phyloP scores from a whole-genome alignment of 345 rosid genomes.

The Gossypium ekmanianum region DNA sequence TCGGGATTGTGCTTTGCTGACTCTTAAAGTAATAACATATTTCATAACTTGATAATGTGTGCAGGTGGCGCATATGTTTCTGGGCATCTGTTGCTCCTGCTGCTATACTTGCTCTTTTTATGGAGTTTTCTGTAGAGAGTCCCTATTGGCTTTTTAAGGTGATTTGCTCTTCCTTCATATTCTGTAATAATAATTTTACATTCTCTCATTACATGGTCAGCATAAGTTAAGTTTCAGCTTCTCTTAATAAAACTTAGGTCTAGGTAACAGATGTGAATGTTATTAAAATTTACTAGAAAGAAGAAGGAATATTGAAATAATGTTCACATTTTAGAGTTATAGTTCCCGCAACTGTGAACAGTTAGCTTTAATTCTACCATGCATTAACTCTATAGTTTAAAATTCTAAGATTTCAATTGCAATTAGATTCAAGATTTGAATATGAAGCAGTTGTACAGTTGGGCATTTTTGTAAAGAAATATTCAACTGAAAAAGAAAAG shows the following conservation, averaged over 20 bases:
- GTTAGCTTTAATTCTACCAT: background rate
- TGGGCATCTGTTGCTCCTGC: conserved; percentile 76
- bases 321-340: background rate
- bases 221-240: background rate
- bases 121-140: conserved; percentile 84
- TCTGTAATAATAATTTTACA: background rate
- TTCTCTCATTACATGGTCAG: background rate
- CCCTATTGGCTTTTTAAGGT: conserved; percentile 99
- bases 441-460: background rate
- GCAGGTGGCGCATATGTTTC: conserved; percentile 95
- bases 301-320: background rate
- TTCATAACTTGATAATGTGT: conserved; percentile 7
- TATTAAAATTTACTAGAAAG: background rate
- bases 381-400: background rate
- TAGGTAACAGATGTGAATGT: background rate
- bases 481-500: background rate
- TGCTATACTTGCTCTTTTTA: conserved; percentile 55
- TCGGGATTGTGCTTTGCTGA: conserved; percentile 37
- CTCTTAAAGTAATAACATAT: conserved; percentile 31
- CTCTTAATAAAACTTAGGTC: background rate
- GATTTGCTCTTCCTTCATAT: conserved; percentile 14
- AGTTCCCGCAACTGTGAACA: background rate
- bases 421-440: background rate
- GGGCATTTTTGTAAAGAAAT: background rate
- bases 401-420: background rate